Percentiles rank a stretch among this genome's conserved stretches.
Conservation (phyloP, 179 eudicot species). For the Vitellaria paradoxa region DNA sequence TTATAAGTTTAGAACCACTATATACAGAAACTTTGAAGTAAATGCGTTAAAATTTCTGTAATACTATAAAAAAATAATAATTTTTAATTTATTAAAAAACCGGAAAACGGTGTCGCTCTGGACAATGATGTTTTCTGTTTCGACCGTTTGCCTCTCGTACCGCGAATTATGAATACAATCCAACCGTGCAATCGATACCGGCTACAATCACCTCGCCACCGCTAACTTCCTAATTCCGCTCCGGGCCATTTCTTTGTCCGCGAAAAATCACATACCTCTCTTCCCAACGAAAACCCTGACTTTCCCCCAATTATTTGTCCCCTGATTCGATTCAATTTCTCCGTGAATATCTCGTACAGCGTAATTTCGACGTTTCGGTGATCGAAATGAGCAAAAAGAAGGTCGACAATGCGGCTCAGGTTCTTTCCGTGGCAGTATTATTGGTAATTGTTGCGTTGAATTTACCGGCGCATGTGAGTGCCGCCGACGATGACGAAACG, state of each 20-base stretch:
- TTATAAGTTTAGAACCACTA: too few relatives aligned
- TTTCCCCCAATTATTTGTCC: neutral
- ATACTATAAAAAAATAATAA: too few relatives aligned
- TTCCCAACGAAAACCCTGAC: slow-evolving; percentile 7
- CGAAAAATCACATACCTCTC: slow-evolving; percentile 5
- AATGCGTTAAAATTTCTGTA: too few relatives aligned
- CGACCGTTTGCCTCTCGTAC: too few relatives aligned
- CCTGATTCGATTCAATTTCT: neutral
- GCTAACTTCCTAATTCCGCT: slow-evolving; percentile 31
- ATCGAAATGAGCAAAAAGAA: slow-evolving; percentile 19
- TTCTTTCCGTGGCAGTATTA: neutral
- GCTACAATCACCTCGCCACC: neutral
- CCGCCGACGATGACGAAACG: neutral
- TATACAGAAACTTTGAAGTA: too few relatives aligned
- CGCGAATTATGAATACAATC: too few relatives aligned
- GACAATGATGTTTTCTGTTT: too few relatives aligned
- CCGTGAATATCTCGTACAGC: neutral
- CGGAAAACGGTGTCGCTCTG: too few relatives aligned
- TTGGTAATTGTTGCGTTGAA: neutral
- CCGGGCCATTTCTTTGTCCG: slow-evolving; percentile 45
- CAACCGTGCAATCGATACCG: too few relatives aligned
- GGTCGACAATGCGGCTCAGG: neutral
- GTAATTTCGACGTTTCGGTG: neutral
- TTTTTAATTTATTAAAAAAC: too few relatives aligned
- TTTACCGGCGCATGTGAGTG: neutral